Evolutionary conservation across 768 basidiomycete genomes (phyloP), one percentile per base, ranked within the genome.

Genomic region (Pisolithus marmoratus): DNA sequence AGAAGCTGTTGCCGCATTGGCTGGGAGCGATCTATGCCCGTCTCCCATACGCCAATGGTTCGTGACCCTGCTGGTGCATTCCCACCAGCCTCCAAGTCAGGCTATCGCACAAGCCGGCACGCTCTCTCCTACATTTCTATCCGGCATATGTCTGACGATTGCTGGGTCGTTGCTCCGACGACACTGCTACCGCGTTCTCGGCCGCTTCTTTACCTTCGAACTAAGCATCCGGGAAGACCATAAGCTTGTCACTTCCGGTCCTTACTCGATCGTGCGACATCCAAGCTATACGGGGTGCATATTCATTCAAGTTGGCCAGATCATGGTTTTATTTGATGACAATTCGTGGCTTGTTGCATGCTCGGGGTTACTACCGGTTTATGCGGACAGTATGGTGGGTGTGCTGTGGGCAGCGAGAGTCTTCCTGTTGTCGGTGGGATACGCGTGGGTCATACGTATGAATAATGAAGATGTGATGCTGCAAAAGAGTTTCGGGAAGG

Each of bases 221-320:
- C 34, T 60, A 12, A 48, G 58, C 17, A 41, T 62, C 3, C 58
- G 48, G 15, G 40, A 50, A n/a, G 51, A 48, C 5, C 61, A 63
- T 49, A 49, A 29, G 20, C 56, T 63, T 38, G 41, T 63, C 41
- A 57, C 50, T 6, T 24, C 38, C 8, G 58, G 61, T 12, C 58
- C 61, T 11, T 61, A 63, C 48, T 50, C 54, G 6, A 31, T 61
- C 40, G 58, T 63, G 17, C 61, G 60, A 15, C 60, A 62, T n/a
- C 61, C 61, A 34, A 56, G 41, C 41, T 70, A 70, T 49, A 55
- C 58, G 40, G 48, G 51, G 19, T 26, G 29, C 26, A 20, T 50
- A 29, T 45, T 50, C 29, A 0, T 50, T 19, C 38, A n/a, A 17
- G 17, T 22, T n/a, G 38, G 38, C 12, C 20, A n/a, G n/a, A 40